These are phyloP conservation scores for Stemphylium lycopersici DNA, from an alignment of 2,329 filamentous ascomycete species.

Conservation along the genomic window DNA sequence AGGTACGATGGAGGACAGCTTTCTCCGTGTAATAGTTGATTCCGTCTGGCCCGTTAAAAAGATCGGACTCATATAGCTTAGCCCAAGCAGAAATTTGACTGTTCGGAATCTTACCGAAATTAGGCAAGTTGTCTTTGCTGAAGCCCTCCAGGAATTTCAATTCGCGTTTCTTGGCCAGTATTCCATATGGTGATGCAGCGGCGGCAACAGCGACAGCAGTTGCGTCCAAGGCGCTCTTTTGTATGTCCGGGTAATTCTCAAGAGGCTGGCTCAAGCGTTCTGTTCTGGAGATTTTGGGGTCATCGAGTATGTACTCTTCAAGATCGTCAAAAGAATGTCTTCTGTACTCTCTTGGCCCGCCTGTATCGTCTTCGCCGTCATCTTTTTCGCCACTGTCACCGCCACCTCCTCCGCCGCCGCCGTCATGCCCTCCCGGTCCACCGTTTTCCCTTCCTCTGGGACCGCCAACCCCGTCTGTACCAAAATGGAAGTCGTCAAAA, in stretches of 20 bases:
- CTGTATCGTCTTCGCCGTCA: neutral
- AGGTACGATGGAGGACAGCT: neutral
- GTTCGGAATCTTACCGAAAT: neutral
- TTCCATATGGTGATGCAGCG: neutral
- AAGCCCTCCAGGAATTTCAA: neutral
- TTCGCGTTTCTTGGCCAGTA: neutral
- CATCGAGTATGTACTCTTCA: too few relatives aligned
- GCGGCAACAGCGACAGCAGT: too few relatives aligned
- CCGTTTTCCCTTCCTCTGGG: too few relatives aligned
- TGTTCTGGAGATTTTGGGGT: too few relatives aligned
- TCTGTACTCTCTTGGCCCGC: too few relatives aligned
- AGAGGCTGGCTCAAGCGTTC: too few relatives aligned
- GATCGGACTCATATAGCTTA: neutral
- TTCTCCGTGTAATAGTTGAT: neutral
- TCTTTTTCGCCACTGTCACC: neutral
- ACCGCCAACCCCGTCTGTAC: too few relatives aligned
- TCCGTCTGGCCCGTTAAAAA: neutral
- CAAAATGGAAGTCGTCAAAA: too few relatives aligned
- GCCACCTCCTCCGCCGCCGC: neutral
- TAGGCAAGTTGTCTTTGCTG: neutral
- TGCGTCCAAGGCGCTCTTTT: too few relatives aligned
- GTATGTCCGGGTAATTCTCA: too few relatives aligned
- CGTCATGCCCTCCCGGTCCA: neutral
- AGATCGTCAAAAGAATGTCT: too few relatives aligned
- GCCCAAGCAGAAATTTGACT: neutral